Conservation (phyloP, 768 basidiomycete genomes). For the Auricularia heimuer region DNA sequence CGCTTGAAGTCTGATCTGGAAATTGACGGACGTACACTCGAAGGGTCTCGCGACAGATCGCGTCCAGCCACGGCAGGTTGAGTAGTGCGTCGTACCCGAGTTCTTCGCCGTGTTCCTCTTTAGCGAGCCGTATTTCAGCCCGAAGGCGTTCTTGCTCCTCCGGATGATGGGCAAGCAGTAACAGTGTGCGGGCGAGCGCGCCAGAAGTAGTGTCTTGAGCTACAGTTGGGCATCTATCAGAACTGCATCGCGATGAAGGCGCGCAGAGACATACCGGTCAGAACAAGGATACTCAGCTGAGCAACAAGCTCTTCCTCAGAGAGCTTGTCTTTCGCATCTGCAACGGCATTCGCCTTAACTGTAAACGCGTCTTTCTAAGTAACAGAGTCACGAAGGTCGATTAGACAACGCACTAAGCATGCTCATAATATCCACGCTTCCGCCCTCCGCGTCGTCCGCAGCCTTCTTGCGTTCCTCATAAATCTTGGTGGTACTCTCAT, state of each 20-base stretch:
- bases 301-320: not conserved
- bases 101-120: not conserved
- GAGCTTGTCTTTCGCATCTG: not conserved
- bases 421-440: slow-evolving; percentile 5
- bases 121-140: not conserved
- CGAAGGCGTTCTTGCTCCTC: slow-evolving; percentile 3
- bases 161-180: slow-evolving; percentile 1
- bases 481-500: not conserved
- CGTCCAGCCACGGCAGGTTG: slow-evolving; percentile 5
- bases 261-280: not conserved
- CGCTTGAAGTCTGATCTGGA: too few species aligned
- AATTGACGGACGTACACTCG: not conserved
- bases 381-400: too few species aligned
- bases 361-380: not conserved
- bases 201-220: slow-evolving; percentile 2
- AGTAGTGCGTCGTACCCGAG: slow-evolving; percentile 1
- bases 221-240: not conserved
- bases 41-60: slow-evolving; percentile 8
- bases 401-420: not conserved
- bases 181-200: slow-evolving; percentile 5
- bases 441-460: slow-evolving; percentile 1
- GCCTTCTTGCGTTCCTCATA: not conserved
- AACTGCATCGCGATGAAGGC: not conserved
- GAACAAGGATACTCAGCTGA: not conserved
- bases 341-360: not conserved